A percentile compares a stretch with the other conserved stretches of the same genome.
Conservation (phyloP, 2,329 filamentous ascomycete genomes). For the Hymenoscyphus linearis region DNA sequence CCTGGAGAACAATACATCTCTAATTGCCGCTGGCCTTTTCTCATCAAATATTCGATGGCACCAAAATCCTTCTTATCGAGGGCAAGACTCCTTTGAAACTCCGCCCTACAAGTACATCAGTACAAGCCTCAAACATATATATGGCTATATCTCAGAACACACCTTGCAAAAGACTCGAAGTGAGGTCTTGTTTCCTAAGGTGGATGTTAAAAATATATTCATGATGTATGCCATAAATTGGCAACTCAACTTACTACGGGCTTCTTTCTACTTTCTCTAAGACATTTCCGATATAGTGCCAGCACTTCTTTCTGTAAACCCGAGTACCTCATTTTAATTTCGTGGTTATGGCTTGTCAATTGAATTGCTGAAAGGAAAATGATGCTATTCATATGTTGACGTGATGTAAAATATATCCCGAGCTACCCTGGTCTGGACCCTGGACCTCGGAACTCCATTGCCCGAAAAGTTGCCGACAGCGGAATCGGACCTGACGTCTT, state of each 20-base stretch:
- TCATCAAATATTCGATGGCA: constrained; percentile 62
- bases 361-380: not conserved
- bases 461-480: not conserved
- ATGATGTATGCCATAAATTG: not conserved
- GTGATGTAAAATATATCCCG: not conserved
- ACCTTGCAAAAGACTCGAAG: constrained; percentile 62
- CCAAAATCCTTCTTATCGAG: constrained; percentile 65
- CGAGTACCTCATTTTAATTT: constrained; percentile 53
- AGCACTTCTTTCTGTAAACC: constrained; percentile 90
- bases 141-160: constrained; percentile 20
- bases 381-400: constrained; percentile 1
- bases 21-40: constrained; percentile 61
- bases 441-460: not conserved
- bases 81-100: constrained; percentile 64
- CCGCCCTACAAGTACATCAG: constrained; percentile 45
- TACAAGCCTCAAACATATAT: not conserved
- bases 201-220: constrained; percentile 4
- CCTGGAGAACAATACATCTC: constrained; percentile 61
- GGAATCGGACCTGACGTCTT: not conserved
- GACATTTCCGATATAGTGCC: constrained; percentile 76
- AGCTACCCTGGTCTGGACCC: constrained; percentile 1
- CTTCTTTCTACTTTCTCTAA: constrained; percentile 77
- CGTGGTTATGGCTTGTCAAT: constrained; percentile 2
- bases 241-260: constrained; percentile 53
- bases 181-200: constrained; percentile 50